A percentile compares a stretch with the other conserved stretches of the same genome.
These are phyloP conservation scores for Trypanosoma congolense DNA, from an alignment of 208 protist genomes.

Conservation along the genomic window DNA sequence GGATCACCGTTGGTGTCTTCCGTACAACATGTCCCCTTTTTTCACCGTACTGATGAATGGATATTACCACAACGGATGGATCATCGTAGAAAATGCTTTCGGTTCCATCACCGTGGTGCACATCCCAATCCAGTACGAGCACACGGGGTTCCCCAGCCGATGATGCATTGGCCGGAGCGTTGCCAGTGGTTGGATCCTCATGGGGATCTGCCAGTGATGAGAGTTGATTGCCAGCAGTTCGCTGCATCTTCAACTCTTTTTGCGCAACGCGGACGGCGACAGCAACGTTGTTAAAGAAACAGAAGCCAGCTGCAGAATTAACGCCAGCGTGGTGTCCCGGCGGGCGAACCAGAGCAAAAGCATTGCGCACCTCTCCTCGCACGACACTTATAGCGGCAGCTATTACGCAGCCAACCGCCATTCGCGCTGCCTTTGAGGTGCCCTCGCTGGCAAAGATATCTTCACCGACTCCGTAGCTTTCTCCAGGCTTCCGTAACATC, in stretches of 20 bases:
- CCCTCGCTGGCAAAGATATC: constrained; percentile 71
- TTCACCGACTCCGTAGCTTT: constrained; percentile 37
- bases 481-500: constrained; percentile 15
- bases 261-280: constrained; percentile 83
- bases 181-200: no score
- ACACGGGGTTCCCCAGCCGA: constrained; percentile 33
- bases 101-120: constrained; percentile 94
- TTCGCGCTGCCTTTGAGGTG: constrained; percentile 57
- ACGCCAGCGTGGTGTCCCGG: constrained; percentile 81
- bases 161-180: background rate
- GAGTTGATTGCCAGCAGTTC: background rate
- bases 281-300: constrained; percentile 91
- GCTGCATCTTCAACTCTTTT: constrained; percentile 22
- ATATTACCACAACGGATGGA: constrained; percentile 89
- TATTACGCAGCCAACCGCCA: constrained; percentile 67
- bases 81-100: constrained; percentile 92
- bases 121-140: constrained; percentile 94
- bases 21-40: constrained; percentile 62
- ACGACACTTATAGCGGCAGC: constrained; percentile 61
- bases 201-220: no score
- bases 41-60: constrained; percentile 88
- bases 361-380: constrained; percentile 57
- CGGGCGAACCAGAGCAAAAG: constrained; percentile 82
- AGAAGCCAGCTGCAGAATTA: constrained; percentile 75
- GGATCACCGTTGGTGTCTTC: constrained; percentile 26